Base-by-base conservation (phyloP, 1,139 yeast species). In the Spathaspora sp. region DNA sequence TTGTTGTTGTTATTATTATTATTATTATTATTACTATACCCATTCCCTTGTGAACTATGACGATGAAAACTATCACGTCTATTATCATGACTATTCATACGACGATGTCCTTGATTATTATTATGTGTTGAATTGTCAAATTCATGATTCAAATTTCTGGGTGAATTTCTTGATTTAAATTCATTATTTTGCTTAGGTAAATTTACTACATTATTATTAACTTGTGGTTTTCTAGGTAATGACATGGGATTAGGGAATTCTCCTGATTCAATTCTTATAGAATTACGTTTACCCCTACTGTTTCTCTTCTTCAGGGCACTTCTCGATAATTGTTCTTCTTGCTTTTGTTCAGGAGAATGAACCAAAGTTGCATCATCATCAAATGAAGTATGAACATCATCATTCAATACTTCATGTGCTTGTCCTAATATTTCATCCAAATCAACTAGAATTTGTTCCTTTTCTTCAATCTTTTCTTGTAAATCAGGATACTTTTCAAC, bases 401-500 rank as follows among this genome's bases (percentile, higher is more conserved):
- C 63, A n/a, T 61, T 57, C 41, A 71, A 59, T 1, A 68, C 61
- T 38, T 68, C 73, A 44, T 60, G 67, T 2, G 74, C 59, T 38
- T 72, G 74, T 38, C 51, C 55, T 48, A 72, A 60, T 26, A 74
- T 51, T 17, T 63, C 69, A 29, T 68, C 71, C 40, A 74, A 54
- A 48, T 72, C 71, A 23, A 72, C 54, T 20, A 65, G 67, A 25
- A 59, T 54, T 40, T 63, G 57, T 38, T 67, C 69, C 38, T 63
- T 67, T 44, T 58, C 56, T 34, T 55, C 47, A 13, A 72, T 54
- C 47, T 61, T 65, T 8, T 64, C 64, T 43, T 56, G 61, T 41
- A 74, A 58, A 47, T 73, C 78, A 4, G 79, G 78, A 50, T 65
- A 56, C 49, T 70, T 72, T 10, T 56, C 68, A 20, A 66, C 45